Percentiles rank a stretch among this genome's conserved stretches.
Conservation (phyloP, 139 green algal species). For the Tetraselmis chui region DNA sequence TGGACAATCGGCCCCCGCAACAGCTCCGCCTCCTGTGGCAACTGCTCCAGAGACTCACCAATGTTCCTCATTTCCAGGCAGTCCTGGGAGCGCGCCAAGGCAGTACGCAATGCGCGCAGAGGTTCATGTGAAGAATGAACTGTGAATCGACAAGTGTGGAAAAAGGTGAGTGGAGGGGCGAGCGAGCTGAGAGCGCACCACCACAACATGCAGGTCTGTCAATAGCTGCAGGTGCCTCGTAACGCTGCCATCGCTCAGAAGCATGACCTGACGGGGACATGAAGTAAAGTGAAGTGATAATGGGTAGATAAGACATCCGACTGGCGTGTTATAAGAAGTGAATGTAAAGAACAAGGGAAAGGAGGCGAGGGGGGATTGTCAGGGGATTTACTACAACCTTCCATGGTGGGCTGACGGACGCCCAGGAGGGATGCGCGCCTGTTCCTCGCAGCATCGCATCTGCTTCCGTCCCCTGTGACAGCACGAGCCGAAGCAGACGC, state of each 20-base stretch:
- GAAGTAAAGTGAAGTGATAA: not conserved
- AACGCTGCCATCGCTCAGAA: conserved; percentile 93
- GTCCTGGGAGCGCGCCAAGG: conserved; percentile 32
- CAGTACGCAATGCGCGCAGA: conserved; percentile 20
- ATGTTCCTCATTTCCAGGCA: conserved; percentile 68
- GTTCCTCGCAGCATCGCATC: not conserved
- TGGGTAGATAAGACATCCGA: not conserved
- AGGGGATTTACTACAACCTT: no score
- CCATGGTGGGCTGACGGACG: not conserved
- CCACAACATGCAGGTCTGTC: conserved; percentile 36
- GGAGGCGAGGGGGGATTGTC: not conserved
- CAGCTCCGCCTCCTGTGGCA: conserved; percentile 34
- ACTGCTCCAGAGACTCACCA: conserved; percentile 18
- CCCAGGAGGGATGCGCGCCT: not conserved
- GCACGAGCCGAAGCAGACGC: no score
- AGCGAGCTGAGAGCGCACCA: conserved; percentile 25
- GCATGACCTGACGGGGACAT: conserved; percentile 47
- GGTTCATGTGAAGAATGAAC: conserved; percentile 7
- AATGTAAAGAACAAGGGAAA: not conserved
- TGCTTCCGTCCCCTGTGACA: not conserved
- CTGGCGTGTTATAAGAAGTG: no score
- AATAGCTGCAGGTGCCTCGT: conserved; percentile 91
- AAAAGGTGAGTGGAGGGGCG: not conserved
- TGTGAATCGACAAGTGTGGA: no score
- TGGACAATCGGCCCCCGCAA: conserved; percentile 54